phyloP scores from a whole-genome alignment of 129 eudicot genomes.

The Chrysanthemum lavandulifolium region DNA sequence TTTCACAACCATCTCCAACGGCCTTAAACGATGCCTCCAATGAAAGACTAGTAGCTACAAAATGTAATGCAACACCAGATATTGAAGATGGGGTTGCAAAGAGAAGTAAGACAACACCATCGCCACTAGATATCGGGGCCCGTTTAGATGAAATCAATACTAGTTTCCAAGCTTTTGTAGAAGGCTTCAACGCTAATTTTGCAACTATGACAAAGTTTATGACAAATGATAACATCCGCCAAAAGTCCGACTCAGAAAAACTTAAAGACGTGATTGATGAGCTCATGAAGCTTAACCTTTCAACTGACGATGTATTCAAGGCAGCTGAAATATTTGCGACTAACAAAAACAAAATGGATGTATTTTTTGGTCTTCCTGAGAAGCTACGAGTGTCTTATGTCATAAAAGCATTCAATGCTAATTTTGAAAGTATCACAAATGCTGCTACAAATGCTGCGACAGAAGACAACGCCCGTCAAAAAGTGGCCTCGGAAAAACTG shows the following conservation, averaged over 20 bases:
- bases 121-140: background rate
- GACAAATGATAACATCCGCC: background rate
- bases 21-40: background rate
- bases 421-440: background rate
- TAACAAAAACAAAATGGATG: constrained; percentile 18
- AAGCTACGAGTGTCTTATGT: constrained; percentile 17
- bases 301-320: constrained; percentile 17
- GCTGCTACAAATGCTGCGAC: background rate
- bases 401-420: constrained; percentile 15
- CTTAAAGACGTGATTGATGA: constrained; percentile 3
- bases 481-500: background rate
- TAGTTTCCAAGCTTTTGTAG: constrained; percentile 11
- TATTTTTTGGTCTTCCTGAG: constrained; percentile 19
- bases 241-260: constrained; percentile 5
- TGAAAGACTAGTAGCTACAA: background rate
- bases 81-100: background rate
- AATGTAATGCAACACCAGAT: background rate
- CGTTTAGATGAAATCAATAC: constrained; percentile 2
- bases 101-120: constrained; percentile 8
- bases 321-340: constrained; percentile 20
- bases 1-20: constrained; percentile 5
- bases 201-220: constrained; percentile 4
- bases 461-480: background rate
- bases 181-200: constrained; percentile 18
- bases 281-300: constrained; percentile 15